Evolutionary conservation across 2,329 filamentous ascomycete genomes (phyloP), one percentile per base, ranked within the genome.

Genomic region (Bipolaris gigantea): DNA sequence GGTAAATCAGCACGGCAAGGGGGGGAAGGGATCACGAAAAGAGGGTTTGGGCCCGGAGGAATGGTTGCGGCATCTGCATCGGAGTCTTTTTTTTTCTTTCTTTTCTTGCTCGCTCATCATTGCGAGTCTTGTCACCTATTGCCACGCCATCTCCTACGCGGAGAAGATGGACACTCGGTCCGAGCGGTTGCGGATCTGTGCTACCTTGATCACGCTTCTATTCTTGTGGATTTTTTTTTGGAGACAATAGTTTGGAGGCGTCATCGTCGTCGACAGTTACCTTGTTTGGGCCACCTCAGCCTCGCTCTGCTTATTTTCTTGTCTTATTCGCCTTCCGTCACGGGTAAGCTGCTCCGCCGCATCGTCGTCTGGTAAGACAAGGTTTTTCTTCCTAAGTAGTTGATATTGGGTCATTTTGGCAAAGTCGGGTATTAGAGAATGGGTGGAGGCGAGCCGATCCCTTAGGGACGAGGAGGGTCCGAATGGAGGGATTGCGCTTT

Each of bases 51-150:
- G 35, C 34, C 51, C 47, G 25, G 32, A 40, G 51, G 27, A 45
- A 30, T 44, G 51, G 40, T 50, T 16, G 34, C 34, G 27, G 27
- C 27, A 30, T 30, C 27, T 30, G 27, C 27, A 34, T 36, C 35
- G 34, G 32, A 50, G 36, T 47, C 51, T 54, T 54, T 42, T 30
- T 30, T 30, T 8, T 25, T 47, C 51, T 54, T 54, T 42, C 13
- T 30, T 30, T 8, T 25, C 8, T 27, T 27, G 27, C 27, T 30
- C 10, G 27, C 27, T 30, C 25, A 42, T 32, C 25, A 42, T 30
- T 30, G 27, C 10, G 27, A 30, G 35, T 36, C 35, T 36, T 16
- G 35, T 36, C 35, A 8, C 35, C 18, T 30, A 30, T 30, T 10
- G 27, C 27, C 27, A 30, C 27, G 10, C 10, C 9, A 30, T 30